Base-by-base conservation (phyloP, 305 asterid genomes). In the Fraxinus velutina region DNA sequence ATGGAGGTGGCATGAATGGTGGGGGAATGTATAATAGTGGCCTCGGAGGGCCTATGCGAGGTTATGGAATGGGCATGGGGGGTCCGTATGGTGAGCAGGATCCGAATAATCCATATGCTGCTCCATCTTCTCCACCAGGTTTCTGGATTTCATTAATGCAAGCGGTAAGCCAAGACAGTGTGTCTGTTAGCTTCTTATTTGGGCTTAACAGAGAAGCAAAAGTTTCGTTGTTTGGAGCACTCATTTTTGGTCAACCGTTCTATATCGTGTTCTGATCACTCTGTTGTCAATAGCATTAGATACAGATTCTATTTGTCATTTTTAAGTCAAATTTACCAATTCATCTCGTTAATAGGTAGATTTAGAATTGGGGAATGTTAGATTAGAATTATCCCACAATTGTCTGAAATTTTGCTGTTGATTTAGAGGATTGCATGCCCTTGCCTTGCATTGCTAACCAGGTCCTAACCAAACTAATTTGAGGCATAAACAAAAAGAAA, bases 61-160 rank as follows among this genome's bases (percentile, higher is more conserved):
- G 97, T 70, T 89, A 89, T 82, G 98, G 98, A 77, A 91, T 92
- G 93, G 97, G 98, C 36, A 89, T 92, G 97, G 97, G 97, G 39
- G 97, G 90, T 30, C 94, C 93, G 68, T 84, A 39, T 32, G 98
- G 99, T 57, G 97, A 90, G 37, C 75, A 70, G 85, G 99, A 96
- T 83, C 99, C 99, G 36, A 94, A 96, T 87, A 91, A 91, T 84
- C 99, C 98, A 3, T 94, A 84, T 85, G 99, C 98, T 77, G 85
- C 91, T 79, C 96, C 98, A 81, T 29, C 97, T 81, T 86, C 95
- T 79, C 99, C 99, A 36, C 99, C 99, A 32, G 79, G 80, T 82
- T 96, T 96, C 85, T 94, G 98, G 99, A 42, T 96, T 77, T 96
- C 99, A 30, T 84, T 96, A 55, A 93, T 96, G 98, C 93, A 89